A percentile compares a stretch with the other conserved stretches of the same genome.
Conservation (phyloP, 1,284 basidiomycete genomes). For the Rhodofomes roseus region DNA sequence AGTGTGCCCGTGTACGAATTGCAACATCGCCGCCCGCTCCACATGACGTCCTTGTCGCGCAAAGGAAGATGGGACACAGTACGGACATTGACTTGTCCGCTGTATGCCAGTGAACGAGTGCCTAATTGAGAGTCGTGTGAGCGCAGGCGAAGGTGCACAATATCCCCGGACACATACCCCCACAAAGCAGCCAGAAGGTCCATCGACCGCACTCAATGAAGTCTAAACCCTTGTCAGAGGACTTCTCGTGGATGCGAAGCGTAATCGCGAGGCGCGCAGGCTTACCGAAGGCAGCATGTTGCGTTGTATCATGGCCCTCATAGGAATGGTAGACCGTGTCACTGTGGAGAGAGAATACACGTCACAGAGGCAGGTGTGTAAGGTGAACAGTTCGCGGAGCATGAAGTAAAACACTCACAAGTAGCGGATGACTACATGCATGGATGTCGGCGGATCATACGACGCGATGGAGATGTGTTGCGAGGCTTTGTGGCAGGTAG, state of each 20-base stretch:
- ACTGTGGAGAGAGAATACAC: constrained; percentile 34
- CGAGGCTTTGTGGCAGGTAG: constrained; percentile 77
- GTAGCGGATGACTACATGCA: constrained; percentile 79
- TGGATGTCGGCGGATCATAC: constrained; percentile 79
- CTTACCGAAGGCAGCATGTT: constrained; percentile 80
- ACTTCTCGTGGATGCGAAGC: constrained; percentile 80
- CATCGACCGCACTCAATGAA: constrained; percentile 82
- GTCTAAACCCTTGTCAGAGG: constrained; percentile 73
- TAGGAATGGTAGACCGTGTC: constrained; percentile 83
- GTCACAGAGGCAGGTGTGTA: constrained; percentile 6
- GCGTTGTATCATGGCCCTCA: constrained; percentile 83
- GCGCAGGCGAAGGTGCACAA: background rate
- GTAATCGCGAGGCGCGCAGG: constrained; percentile 79
- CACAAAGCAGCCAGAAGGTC: constrained; percentile 84
- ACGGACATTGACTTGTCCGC: constrained; percentile 89
- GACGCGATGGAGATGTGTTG: constrained; percentile 72
- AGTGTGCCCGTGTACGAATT: too few species aligned
- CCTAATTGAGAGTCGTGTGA: constrained; percentile 1
- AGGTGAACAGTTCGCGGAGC: constrained; percentile 8
- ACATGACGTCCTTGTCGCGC: constrained; percentile 85
- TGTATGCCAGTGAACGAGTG: constrained; percentile 24
- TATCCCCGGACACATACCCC: constrained; percentile 44
- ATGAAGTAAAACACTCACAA: constrained; percentile 55
- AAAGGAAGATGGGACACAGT: constrained; percentile 73
- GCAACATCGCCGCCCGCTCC: too few species aligned